Base-by-base conservation (phyloP, 116 monocot genomes). In the Phalaenopsis hybrid region DNA sequence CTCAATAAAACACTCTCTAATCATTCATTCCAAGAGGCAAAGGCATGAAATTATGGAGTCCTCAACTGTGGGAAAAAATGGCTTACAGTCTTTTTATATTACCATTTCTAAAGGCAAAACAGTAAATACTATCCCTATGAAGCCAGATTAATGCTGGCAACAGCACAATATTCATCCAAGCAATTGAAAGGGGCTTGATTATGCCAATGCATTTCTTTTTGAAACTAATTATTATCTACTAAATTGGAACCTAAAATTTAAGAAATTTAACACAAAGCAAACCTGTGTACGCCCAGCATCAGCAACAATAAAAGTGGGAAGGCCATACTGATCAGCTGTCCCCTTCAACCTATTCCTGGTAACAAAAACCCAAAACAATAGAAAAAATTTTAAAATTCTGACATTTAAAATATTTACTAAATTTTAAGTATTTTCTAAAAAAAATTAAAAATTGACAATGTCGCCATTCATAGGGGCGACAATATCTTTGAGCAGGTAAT, bases 241-340 rank as follows among this genome's bases (percentile, higher is more conserved):
- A 31, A 82, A 45, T 25, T 34, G 57, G 67, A 65, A 2, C 28
- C 8, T 1, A 58, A 34, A 44, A 72, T 52, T 44, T 57, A 31
- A 21, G 0, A 45, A 74, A 10, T 65, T 55, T 16, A 69, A 65
- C 46, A 67, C 43, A 33, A 72, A 50, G 59, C 74, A 44, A 78
- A 97, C 97, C 97, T 97, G 94, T 50, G 97, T 97, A 49, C 91
- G 88, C 23, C 94, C 97, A 45, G 97, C 97, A 93, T 98, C 97
- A 84, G 97, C 91, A 80, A 98, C 95, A 77, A 94, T 59, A 90
- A 90, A 91, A 79, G 92, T 98, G 79, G 94, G 95, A 74, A 98
- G 91, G 44, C 95, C 93, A 79, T 85, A 87, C n/a, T 83, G 83
- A 59, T 98, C 97, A 75, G 97, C 97, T 74, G 88, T 79, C 73